Evolutionary conservation across 1,284 basidiomycete genomes (phyloP).

Genomic region (Cerrena zonata): DNA sequence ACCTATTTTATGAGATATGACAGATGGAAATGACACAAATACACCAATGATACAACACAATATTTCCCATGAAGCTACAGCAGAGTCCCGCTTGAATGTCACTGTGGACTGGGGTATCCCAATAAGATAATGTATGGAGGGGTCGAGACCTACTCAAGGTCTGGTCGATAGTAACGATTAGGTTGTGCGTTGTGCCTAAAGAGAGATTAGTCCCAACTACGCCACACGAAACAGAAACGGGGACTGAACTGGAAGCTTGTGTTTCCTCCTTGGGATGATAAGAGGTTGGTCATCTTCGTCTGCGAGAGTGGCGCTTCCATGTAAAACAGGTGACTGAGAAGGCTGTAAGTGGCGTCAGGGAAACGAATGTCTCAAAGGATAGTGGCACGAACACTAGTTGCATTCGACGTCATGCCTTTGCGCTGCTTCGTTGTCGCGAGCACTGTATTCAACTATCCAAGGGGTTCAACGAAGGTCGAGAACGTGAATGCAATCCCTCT

Average conservation of each 20-base stretch:
- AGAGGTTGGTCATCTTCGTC: conserved; percentile 13
- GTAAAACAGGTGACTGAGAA: conserved; percentile 9
- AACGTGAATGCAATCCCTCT: conserved; percentile 2
- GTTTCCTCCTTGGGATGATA: conserved; percentile 13
- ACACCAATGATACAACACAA: not conserved
- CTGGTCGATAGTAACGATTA: no score
- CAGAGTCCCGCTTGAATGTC: conserved; percentile 2
- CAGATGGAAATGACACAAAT: not conserved
- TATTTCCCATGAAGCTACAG: not conserved
- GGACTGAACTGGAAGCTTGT: conserved; percentile 4
- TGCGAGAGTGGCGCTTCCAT: conserved; percentile 9
- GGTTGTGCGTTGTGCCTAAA: not conserved
- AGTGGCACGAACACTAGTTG: conserved; percentile 12
- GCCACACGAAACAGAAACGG: not conserved
- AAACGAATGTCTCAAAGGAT: not conserved
- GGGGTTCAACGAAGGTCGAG: not conserved
- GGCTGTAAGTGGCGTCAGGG: conserved; percentile 6
- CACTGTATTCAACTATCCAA: conserved; percentile 22
- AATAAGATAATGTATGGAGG: no score
- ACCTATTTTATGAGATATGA: not conserved
- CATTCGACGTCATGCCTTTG: conserved; percentile 13
- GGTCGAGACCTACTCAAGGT: no score
- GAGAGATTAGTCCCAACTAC: not conserved
- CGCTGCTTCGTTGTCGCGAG: conserved; percentile 24
- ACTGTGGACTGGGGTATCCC: no score